Base-by-base conservation (phyloP, 805 yeast species). In the Torulaspora gathmanii region DNA sequence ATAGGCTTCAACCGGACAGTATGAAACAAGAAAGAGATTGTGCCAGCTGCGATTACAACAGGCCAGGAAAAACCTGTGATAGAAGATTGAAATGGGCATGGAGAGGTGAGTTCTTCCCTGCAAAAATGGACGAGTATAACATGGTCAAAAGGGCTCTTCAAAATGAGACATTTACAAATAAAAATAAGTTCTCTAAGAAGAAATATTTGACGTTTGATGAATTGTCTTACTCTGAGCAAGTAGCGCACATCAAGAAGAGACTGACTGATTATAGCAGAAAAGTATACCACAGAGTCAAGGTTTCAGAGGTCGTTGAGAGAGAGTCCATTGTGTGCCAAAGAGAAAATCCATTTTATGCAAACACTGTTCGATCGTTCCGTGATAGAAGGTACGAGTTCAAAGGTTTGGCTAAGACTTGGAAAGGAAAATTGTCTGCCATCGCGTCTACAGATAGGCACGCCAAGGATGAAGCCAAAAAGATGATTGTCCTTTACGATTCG, bases 341-440 rank as follows among this genome's bases (percentile, higher is more conserved):
- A 55, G 99, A 93, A 63, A 95, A 93, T 58, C 99, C 99, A 0
- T 93, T 93, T 61, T 93, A 95, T 63, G 95, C 89, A 26, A 77
- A 93, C 56, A 95, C 99, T 0, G 99, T 93, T 17, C 77, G 96
- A 55, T 83, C 82, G 46, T 93, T 93, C 67, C 80, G 99, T 68
- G 99, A 93, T 64, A 82, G 98, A 60, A 80, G 99, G 57, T 93
- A 93, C 64, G 96, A 91, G 54, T 93, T 87, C 67, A 93, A 93
- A 68, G 91, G 93, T 12, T 71, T 87, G 42, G 95, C 95, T 2
- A 93, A 93, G 64, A 86, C 81, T 1, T 93, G 98, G 97, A 91
- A 90, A 62, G 86, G 85, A 17, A 89, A 89, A 54, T 74, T 78
- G 4, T 69, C 80, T 1, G 75, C 76, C 29, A 73, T 85, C 30